A percentile compares a stretch with the other conserved stretches of the same genome.
Conservation (phyloP, 495 filamentous ascomycete species). For the Apodospora peruviana region DNA sequence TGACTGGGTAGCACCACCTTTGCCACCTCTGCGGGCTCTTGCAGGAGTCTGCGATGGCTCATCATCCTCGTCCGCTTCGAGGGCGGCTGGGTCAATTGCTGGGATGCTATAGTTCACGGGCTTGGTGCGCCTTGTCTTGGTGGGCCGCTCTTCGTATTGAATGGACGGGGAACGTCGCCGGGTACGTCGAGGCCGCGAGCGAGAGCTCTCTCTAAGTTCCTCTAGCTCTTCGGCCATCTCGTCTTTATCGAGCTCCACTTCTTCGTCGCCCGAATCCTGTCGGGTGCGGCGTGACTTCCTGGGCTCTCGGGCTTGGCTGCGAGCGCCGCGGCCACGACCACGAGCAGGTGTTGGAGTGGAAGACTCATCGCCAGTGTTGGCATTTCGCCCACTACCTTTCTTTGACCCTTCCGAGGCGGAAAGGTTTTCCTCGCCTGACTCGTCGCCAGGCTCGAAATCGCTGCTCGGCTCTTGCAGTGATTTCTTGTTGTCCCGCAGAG, state of each 20-base stretch:
- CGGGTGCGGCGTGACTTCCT: constrained; percentile 26
- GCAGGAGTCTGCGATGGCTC: constrained; percentile 62
- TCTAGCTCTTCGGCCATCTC: constrained; percentile 77
- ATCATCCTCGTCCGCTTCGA: constrained; percentile 64
- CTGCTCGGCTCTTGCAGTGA: constrained; percentile 64
- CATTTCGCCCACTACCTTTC: constrained; percentile 20
- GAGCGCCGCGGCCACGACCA: constrained; percentile 27
- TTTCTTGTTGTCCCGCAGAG: constrained; percentile 46
- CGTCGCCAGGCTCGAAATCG: constrained; percentile 78
- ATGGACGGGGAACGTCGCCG: constrained; percentile 52
- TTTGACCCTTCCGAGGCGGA: constrained; percentile 36
- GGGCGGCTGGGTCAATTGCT: constrained; percentile 62
- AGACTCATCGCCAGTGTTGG: constrained; percentile 29
- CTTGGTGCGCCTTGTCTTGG: constrained; percentile 35
- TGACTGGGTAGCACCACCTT: constrained; percentile 40
- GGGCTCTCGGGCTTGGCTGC: constrained; percentile 34
- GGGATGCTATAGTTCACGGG: constrained; percentile 53
- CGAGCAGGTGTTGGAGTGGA: constrained; percentile 37
- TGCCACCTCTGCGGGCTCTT: constrained; percentile 54
- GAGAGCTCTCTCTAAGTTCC: constrained; percentile 50
- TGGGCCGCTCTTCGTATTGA: constrained; percentile 44
- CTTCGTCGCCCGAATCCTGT: constrained; percentile 50
- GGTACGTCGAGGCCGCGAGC: constrained; percentile 43
- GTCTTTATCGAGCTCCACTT: constrained; percentile 57
- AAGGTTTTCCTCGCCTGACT: constrained; percentile 47